Evolutionary conservation across 169 alveolate genomes (phyloP).

Genomic region (Eimeria sp.): DNA sequence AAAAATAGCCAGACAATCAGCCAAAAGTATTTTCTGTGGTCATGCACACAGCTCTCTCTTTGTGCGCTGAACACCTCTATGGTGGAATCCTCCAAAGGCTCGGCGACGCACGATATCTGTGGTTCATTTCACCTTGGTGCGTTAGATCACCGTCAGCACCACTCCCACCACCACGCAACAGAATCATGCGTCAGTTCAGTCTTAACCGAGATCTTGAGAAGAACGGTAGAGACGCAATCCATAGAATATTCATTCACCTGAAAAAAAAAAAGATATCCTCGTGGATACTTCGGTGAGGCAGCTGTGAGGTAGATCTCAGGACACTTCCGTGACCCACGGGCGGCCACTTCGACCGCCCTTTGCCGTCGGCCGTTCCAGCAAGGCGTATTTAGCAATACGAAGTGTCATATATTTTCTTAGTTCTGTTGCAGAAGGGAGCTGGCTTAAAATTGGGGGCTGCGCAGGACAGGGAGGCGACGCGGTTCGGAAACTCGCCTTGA

Average conservation of each 20-base stretch:
- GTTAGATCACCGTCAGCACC: background rate
- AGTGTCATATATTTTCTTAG: background rate
- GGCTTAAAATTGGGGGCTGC: background rate
- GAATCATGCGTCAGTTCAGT: background rate
- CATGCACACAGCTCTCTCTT: background rate
- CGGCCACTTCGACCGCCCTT: background rate
- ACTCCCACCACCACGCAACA: background rate
- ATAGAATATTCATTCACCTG: too few species aligned
- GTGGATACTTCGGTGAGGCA: background rate
- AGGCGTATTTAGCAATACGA: background rate
- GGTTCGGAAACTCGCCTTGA: background rate
- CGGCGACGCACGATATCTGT: background rate
- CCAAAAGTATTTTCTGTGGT: background rate
- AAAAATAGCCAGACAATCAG: background rate
- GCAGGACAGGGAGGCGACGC: slow-evolving; percentile 20
- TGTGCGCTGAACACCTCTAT: background rate
- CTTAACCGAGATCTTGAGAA: background rate
- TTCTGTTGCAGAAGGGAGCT: background rate
- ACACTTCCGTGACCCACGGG: background rate
- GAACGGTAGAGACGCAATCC: background rate
- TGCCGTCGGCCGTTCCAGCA: background rate
- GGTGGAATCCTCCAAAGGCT: background rate
- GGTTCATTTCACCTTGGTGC: too few species aligned
- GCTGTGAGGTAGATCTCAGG: background rate
- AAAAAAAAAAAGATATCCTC: background rate